Percentiles rank a stretch among this genome's conserved stretches.
Evolutionary conservation across 345 rosid species (phyloP).

Genomic region (Salix dunnii): DNA sequence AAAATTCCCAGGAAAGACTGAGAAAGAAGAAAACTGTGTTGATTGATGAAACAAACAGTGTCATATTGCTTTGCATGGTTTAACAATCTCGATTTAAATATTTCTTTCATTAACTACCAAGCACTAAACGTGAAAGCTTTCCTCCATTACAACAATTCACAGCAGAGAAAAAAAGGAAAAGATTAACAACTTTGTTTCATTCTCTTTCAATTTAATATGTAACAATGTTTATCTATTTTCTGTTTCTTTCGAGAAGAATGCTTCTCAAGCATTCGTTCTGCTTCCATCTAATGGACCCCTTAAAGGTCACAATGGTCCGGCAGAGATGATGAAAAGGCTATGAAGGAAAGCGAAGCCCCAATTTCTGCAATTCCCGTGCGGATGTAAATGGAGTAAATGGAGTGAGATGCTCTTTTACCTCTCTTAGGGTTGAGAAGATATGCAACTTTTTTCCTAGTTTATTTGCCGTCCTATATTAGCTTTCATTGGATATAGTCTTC

Average conservation of each 20-base stretch:
- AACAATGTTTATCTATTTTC: constrained; percentile 9
- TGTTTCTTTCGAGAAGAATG: constrained; percentile 32
- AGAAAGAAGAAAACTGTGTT: neutral
- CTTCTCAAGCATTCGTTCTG: neutral
- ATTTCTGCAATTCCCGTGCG: constrained; percentile 18
- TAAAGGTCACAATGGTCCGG: constrained; percentile 11
- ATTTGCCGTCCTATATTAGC: constrained; percentile 8
- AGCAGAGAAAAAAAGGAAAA: neutral
- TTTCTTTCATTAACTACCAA: neutral
- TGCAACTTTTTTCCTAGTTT: constrained; percentile 18
- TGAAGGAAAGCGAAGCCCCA: constrained; percentile 1
- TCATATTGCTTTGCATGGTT: neutral
- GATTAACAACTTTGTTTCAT: constrained; percentile 13
- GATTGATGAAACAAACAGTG: neutral
- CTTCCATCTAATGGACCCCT: constrained; percentile 12
- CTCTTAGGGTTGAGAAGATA: constrained; percentile 9
- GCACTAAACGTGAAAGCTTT: neutral
- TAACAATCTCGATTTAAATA: neutral
- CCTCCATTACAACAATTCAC: neutral
- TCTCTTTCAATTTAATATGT: constrained; percentile 19
- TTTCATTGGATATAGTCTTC: constrained; percentile 72
- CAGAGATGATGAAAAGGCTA: constrained; percentile 12
- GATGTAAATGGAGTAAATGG: constrained; percentile 23
- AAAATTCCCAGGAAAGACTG: neutral
- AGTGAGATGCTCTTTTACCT: constrained; percentile 49